These are phyloP conservation scores for Pseudogymnoascus sp. DNA, from an alignment of 2,329 filamentous ascomycete species.

Conservation along the genomic window DNA sequence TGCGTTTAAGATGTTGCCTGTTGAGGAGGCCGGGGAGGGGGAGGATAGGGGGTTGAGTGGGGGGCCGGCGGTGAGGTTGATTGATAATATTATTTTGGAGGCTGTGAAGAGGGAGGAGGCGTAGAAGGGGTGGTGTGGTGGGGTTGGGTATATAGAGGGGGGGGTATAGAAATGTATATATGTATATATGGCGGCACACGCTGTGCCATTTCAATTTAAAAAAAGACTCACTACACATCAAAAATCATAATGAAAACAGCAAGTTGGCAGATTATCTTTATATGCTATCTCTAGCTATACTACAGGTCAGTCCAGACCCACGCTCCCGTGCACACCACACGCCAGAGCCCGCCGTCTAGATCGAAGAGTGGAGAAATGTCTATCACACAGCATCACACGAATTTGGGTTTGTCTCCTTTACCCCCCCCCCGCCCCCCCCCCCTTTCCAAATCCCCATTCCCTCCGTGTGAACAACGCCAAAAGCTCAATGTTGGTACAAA, in stretches of 20 bases:
- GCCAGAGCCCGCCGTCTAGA: not conserved
- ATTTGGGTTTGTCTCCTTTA: slow-evolving; percentile 2
- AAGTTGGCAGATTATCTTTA: not conserved
- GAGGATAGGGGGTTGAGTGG: slow-evolving; percentile 69
- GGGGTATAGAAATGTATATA: not conserved
- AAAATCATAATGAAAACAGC: not conserved
- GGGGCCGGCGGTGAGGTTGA: slow-evolving; percentile 71
- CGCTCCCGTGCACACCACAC: not conserved
- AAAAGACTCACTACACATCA: not conserved
- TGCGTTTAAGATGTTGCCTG: slow-evolving; percentile 78
- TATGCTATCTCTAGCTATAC: not conserved
- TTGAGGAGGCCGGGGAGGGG: slow-evolving; percentile 58
- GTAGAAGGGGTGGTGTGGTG: not conserved
- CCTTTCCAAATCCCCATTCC: no score
- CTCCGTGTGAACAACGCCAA: slow-evolving; percentile 13
- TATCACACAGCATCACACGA: slow-evolving; percentile 9
- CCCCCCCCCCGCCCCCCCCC: not conserved
- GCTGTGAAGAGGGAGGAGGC: slow-evolving; percentile 25
- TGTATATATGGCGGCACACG: not conserved
- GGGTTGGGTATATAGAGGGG: not conserved
- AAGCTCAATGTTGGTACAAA: slow-evolving; percentile 25
- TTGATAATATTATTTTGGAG: slow-evolving; percentile 80
- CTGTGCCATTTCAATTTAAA: not conserved
- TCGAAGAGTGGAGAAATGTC: slow-evolving; percentile 24
- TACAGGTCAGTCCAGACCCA: not conserved